Conservation (phyloP, 768 basidiomycete species). For the Stropharia rugosoannulata region DNA sequence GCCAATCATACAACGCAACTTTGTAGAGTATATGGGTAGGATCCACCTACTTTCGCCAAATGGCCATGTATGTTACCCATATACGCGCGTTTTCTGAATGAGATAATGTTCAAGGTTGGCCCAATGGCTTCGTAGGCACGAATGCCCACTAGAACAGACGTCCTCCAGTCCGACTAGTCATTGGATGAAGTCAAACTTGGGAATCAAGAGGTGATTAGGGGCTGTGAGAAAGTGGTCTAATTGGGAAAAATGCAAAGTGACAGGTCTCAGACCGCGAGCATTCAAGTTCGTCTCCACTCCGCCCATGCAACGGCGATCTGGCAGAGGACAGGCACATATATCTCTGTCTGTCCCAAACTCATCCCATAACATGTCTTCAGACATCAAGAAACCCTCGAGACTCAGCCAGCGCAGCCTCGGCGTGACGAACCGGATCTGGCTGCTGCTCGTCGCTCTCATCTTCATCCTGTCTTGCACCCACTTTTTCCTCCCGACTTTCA, state of each 20-base stretch:
- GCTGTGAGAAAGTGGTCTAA: no score
- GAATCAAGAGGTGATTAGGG: no score
- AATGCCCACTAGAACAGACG: not conserved
- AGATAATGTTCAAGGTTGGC: no score
- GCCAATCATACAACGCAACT: no score
- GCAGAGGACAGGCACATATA: conserved; percentile 55
- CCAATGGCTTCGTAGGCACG: no score
- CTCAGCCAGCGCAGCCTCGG: conserved; percentile 58
- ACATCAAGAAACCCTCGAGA: conserved; percentile 51
- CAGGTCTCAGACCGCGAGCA: not conserved
- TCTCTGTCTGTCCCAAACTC: conserved; percentile 36
- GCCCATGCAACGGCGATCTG: conserved; percentile 62
- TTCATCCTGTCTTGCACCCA: conserved; percentile 57
- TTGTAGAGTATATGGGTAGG: no score
- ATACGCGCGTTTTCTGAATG: no score
- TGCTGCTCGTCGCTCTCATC: conserved; percentile 53
- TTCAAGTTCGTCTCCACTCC: not conserved
- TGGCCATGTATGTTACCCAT: no score
- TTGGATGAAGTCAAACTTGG: no score
- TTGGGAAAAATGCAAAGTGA: not conserved
- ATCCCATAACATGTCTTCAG: conserved; percentile 43
- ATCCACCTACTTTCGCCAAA: no score
- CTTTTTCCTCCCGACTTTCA: conserved; percentile 44
- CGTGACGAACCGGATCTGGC: conserved; percentile 70
- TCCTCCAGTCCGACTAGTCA: not conserved